These are phyloP conservation scores for Ballota nigra DNA, from an alignment of 257 asterid genomes.

Conservation along the genomic window DNA sequence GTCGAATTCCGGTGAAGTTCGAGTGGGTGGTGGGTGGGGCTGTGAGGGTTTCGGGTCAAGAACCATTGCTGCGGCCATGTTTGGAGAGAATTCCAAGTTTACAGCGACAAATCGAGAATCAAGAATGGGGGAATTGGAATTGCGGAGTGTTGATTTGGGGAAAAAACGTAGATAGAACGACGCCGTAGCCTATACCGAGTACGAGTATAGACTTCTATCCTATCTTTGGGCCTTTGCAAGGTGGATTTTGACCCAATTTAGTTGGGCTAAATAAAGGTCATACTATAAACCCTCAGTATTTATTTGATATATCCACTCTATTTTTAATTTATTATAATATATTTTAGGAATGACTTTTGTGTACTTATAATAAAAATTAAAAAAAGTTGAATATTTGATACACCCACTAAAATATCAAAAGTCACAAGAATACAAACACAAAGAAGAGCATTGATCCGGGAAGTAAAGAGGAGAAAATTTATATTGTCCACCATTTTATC, in stretches of 20 bases:
- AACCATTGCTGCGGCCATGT: conserved; percentile 63
- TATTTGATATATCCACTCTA: too few species aligned
- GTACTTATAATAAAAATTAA: too few species aligned
- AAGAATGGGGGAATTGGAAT: conserved; percentile 4
- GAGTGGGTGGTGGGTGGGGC: conserved; percentile 39
- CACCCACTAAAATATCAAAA: too few species aligned
- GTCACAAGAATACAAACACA: too few species aligned
- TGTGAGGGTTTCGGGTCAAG: conserved; percentile 43
- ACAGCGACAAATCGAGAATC: neutral
- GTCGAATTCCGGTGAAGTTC: conserved; percentile 22
- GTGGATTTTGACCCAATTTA: neutral
- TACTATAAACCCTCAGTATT: too few species aligned
- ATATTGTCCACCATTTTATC: too few species aligned
- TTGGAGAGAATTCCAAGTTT: neutral
- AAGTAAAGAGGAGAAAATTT: too few species aligned
- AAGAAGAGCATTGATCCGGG: too few species aligned
- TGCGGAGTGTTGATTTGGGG: conserved; percentile 13
- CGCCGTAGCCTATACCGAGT: neutral
- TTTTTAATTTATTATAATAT: too few species aligned
- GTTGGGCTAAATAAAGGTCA: too few species aligned
- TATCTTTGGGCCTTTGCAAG: neutral
- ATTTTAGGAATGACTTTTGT: too few species aligned
- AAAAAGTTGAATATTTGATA: too few species aligned
- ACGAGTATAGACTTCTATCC: neutral
- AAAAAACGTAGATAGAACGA: neutral